Conservation (phyloP, 2,329 filamentous ascomycete species). For the Xylaria polymorpha region DNA sequence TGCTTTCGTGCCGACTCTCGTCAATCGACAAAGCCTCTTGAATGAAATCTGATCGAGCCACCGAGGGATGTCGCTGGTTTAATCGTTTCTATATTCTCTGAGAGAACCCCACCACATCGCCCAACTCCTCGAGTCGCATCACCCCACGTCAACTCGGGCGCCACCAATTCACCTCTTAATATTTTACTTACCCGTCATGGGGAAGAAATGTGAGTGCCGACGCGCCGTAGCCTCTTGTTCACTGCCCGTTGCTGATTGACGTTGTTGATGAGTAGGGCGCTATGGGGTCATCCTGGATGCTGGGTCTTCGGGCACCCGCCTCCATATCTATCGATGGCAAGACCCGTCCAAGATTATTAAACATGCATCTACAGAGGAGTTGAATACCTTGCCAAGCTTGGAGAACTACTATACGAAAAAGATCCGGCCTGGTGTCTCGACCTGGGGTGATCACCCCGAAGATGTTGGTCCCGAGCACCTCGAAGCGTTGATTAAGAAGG, state of each 20-base stretch:
- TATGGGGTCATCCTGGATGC: constrained; percentile 98
- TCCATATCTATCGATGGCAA: constrained; percentile 95
- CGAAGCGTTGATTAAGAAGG: constrained; percentile 81
- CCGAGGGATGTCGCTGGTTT: constrained; percentile 26
- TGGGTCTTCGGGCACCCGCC: constrained; percentile 94
- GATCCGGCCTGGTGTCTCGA: constrained; percentile 91
- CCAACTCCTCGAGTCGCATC: constrained; percentile 7
- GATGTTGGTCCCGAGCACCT: constrained; percentile 86
- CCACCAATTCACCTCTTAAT: constrained; percentile 1
- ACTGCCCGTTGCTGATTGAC: constrained; percentile 20
- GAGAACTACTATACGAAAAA: constrained; percentile 92
- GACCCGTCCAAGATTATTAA: constrained; percentile 75
- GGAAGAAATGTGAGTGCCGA: constrained; percentile 48
- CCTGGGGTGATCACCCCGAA: constrained; percentile 81
- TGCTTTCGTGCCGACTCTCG: not conserved
- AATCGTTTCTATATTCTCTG: constrained; percentile 12
- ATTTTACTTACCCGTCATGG: constrained; percentile 40
- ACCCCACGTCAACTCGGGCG: not conserved
- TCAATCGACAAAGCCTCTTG: constrained; percentile 6
- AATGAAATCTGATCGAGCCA: not conserved
- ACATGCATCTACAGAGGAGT: constrained; percentile 67
- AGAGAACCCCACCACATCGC: not conserved
- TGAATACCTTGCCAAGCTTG: constrained; percentile 80
- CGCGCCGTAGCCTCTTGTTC: not conserved
- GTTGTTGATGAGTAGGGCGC: constrained; percentile 59